A percentile compares a stretch with the other conserved stretches of the same genome.
These are phyloP conservation scores for Nicotiana benthamiana DNA, from an alignment of 257 asterid species.

Conservation along the genomic window DNA sequence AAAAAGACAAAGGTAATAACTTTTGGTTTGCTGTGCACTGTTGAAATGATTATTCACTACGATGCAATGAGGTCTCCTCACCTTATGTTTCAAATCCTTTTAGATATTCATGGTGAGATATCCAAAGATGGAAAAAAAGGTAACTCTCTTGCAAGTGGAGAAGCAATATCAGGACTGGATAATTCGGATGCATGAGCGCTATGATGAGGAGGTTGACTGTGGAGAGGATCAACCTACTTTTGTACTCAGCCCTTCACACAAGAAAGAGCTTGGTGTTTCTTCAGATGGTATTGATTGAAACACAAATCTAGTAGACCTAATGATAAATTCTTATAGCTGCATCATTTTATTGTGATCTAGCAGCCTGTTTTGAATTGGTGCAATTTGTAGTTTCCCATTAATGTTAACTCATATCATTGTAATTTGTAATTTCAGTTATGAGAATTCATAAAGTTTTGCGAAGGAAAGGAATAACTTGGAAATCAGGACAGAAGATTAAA, in stretches of 20 bases:
- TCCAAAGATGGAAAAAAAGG: constrained; percentile 34
- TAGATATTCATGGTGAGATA: constrained; percentile 40
- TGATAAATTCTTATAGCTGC: not conserved
- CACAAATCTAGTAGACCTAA: not conserved
- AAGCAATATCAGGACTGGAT: constrained; percentile 55
- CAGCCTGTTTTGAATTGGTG: not conserved
- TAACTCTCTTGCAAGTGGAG: constrained; percentile 43
- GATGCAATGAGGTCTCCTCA: not conserved
- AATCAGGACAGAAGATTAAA: constrained; percentile 59
- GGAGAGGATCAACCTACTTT: constrained; percentile 51
- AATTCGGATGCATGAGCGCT: constrained; percentile 43
- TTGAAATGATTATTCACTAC: not conserved
- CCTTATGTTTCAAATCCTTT: constrained; percentile 7
- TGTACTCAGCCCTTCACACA: constrained; percentile 27
- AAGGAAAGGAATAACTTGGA: constrained; percentile 48
- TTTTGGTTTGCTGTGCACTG: not conserved
- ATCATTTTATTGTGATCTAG: not conserved
- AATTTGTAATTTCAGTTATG: constrained; percentile 6
- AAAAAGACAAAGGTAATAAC: constrained; percentile 34
- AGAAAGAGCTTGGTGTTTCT: constrained; percentile 37
- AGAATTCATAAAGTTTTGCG: constrained; percentile 47
- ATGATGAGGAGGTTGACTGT: constrained; percentile 44
- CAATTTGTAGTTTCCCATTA: not conserved
- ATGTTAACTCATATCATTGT: not conserved
- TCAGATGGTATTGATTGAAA: constrained; percentile 38